A percentile compares a stretch with the other conserved stretches of the same genome.
These are phyloP conservation scores for Glomus cerebriforme DNA, from an alignment of 192 early-diverging fungal species.

Conservation along the genomic window DNA sequence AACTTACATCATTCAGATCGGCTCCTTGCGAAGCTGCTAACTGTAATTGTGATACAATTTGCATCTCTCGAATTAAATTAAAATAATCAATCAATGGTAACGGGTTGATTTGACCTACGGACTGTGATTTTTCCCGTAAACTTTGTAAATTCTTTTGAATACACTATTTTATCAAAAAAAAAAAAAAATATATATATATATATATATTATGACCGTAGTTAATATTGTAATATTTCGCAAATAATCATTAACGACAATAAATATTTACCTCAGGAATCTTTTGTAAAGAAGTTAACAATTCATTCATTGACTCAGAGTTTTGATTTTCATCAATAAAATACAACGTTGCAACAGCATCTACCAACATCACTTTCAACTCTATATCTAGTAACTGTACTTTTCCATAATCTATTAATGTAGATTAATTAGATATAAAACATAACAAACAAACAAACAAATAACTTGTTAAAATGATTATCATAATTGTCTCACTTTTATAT, in stretches of 20 bases:
- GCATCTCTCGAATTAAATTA: conserved; percentile 53
- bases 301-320: conserved; percentile 34
- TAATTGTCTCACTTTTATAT: background rate
- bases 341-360: conserved; percentile 69
- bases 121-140: background rate
- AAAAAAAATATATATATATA: background rate
- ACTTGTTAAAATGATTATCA: background rate
- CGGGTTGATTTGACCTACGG: background rate
- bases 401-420: conserved; percentile 10
- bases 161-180: background rate
- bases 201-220: background rate
- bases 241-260: background rate
- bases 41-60: conserved; percentile 45
- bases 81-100: conserved; percentile 44
- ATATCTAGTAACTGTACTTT: background rate
- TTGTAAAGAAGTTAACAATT: conserved; percentile 46
- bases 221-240: no score
- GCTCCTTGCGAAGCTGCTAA: background rate
- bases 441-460: conserved; percentile 7
- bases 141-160: background rate
- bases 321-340: conserved; percentile 67
- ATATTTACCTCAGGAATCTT: conserved; percentile 54
- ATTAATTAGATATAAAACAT: conserved; percentile 26
- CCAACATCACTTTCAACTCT: conserved; percentile 62
- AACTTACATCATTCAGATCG: conserved; percentile 8